phyloP scores from a whole-genome alignment of 768 basidiomycete genomes.

The Boletus rubroflammeus region DNA sequence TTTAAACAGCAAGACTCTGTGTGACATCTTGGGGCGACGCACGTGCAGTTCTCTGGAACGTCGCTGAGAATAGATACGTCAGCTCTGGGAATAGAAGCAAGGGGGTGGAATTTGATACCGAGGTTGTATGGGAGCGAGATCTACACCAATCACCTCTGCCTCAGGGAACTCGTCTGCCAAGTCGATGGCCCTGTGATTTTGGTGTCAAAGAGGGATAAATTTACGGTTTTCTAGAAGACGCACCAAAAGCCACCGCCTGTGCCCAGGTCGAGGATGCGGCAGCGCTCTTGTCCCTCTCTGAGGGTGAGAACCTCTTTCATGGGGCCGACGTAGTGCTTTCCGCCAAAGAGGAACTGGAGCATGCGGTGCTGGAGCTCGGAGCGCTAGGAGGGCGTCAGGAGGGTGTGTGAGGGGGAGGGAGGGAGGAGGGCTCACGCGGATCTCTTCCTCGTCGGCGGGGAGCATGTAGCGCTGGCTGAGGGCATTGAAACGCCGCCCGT shows the following conservation, averaged over 20 bases:
- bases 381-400: conserved; percentile 40
- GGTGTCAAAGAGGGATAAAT: background rate
- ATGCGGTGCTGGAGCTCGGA: conserved; percentile 61
- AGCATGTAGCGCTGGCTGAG: conserved; percentile 58
- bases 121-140: conserved; percentile 71
- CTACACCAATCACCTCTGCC: conserved; percentile 64
- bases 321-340: conserved; percentile 65
- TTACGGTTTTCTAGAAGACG: conserved; percentile 10
- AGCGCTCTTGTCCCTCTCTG: conserved; percentile 29
- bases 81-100: conserved; percentile 9
- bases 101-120: conserved; percentile 39
- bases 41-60: conserved; percentile 74
- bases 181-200: conserved; percentile 56
- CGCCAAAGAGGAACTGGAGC: conserved; percentile 62
- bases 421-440: conserved; percentile 40
- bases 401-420: background rate
- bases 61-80: conserved; percentile 36
- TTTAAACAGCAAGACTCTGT: conserved; percentile 1
- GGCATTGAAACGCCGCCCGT: conserved; percentile 53
- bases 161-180: conserved; percentile 70
- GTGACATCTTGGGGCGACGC: conserved; percentile 32
- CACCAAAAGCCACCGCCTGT: conserved; percentile 66
- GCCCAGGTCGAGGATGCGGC: conserved; percentile 60
- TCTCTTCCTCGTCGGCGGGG: conserved; percentile 64
- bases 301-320: conserved; percentile 50